Evolutionary conservation across 1,284 basidiomycete genomes (phyloP), one percentile per base, ranked within the genome.

Genomic region (Marasmius sp.): DNA sequence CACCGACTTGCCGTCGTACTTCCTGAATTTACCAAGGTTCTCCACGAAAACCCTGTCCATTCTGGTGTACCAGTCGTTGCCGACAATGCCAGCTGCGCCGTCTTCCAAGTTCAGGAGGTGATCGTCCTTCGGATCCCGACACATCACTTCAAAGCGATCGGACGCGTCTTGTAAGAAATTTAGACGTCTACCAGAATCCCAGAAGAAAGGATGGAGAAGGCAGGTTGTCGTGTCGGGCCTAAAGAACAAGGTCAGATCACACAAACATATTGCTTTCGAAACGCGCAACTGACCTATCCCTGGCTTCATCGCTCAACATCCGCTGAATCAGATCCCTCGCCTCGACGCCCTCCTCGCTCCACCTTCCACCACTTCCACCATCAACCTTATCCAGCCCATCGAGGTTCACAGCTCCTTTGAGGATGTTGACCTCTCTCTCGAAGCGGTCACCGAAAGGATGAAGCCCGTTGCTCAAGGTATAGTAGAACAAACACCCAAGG

Each of bases 141-240:
- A 93, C 94, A 99, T 97, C 71, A 95, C 96, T 77, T 99, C 97
- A 74, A 99, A 98, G 1, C 95, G 87, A 75, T 99, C 97, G 0
- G 95, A 98, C 0, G 95, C 94, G 67, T 99, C 97, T 75, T 97
- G 96, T 14, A 99, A 80, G 84, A 99, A 99, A 53, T 85, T 88
- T 2, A 99, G 80, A 39, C 96, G 85, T 66, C 92, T 89, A 12
- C 84, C 88, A 0, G 95, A 80, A 63, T 93, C 89, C 97, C 97
- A 99, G 81, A 98, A 99, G 81, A 94, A 97, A 0, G 97, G 97
- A 75, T 99, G 96, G 27, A 92, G 81, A 18, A 98, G 81, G 71
- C 93, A 94, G 39, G 87, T 87, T 11, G 86, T 85, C 3, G 96
- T 97, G 64, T 94, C 91, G 0, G 96, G 97, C 67, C 97, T 95